phyloP scores from a whole-genome alignment of 305 asterid species.

The Stenogyne calaminthoides region DNA sequence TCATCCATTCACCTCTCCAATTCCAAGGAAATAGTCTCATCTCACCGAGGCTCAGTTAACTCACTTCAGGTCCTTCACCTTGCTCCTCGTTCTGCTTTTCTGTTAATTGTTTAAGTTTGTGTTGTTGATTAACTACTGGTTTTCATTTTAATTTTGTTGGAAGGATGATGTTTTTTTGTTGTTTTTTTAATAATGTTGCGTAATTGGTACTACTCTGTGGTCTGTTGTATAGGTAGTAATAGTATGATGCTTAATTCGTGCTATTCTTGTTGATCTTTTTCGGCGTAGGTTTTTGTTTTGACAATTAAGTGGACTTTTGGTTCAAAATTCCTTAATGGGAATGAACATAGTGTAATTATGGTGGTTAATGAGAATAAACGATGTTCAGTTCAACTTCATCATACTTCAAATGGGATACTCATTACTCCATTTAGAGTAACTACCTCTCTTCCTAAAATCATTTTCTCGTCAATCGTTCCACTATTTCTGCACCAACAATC shows the following conservation, averaged over 20 bases:
- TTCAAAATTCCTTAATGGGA: too few species aligned
- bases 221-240: not conserved
- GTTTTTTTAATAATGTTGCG: not conserved
- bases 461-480: too few species aligned
- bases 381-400: too few species aligned
- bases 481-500: too few species aligned
- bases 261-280: not conserved
- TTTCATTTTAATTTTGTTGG: not conserved
- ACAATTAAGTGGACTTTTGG: not conserved
- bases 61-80: slow-evolving; percentile 74
- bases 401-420: too few species aligned
- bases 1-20: slow-evolving; percentile 84
- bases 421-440: too few species aligned
- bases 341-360: too few species aligned
- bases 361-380: too few species aligned
- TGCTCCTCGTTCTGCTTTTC: not conserved
- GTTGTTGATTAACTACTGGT: slow-evolving; percentile 7
- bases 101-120: not conserved
- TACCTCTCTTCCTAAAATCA: too few species aligned
- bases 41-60: slow-evolving; percentile 88
- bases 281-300: slow-evolving; percentile 5
- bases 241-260: slow-evolving; percentile 15
- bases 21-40: slow-evolving; percentile 82
- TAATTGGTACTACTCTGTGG: slow-evolving; percentile 13
- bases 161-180: not conserved